Evolutionary conservation across 2,329 filamentous ascomycete species (phyloP), one percentile per base, ranked within the genome.

Genomic region (Tolypocladium tropicale): DNA sequence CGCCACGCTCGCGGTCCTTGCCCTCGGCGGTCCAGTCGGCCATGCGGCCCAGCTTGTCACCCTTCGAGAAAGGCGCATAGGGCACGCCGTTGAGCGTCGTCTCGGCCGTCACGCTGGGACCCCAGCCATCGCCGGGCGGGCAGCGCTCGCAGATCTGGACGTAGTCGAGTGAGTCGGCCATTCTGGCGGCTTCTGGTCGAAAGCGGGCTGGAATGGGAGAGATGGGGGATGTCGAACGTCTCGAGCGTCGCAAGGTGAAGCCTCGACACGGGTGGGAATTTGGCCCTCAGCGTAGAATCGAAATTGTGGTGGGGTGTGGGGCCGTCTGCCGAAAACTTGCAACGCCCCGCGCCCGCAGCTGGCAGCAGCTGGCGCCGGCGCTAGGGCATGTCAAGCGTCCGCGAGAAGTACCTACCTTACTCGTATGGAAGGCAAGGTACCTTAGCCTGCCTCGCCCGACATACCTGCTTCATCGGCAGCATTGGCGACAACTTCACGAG

Each of bases 1-100:
- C 89, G 63, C 88, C 88, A 59, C 84, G 80, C 64, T 86, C 83
- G 67, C 91, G 79, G 59, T 94, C 90, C 76, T 96, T 96, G 72
- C 89, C 85, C 70, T 96, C 94, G 52, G 85, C 70, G 21, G 92
- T 95, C 94, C 94, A 99, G 79, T 99, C 94, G 59, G 94, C 94
- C 92, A 99, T 97, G 72, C 94, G 92, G 69, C 94, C 94, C 58
- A 99, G 81, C 82, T 96, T 97, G 79, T 99, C 94, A 71, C 90
- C 91, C 77, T 99, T 99, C 64, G 92, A 96, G 80, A 94, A 99
- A 59, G 94, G 94, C 65, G 94, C 94, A 74, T 96, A 99, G 41
- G 94, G 94, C 53, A 97, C 90, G 70, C 94, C 94, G 71, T 95
- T 86, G 67, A 97, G 83, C 60, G 89, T 96, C 61, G 90, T 95